Evolutionary conservation across 129 eudicot genomes (phyloP).

Genomic region (Saussurea involucrata): DNA sequence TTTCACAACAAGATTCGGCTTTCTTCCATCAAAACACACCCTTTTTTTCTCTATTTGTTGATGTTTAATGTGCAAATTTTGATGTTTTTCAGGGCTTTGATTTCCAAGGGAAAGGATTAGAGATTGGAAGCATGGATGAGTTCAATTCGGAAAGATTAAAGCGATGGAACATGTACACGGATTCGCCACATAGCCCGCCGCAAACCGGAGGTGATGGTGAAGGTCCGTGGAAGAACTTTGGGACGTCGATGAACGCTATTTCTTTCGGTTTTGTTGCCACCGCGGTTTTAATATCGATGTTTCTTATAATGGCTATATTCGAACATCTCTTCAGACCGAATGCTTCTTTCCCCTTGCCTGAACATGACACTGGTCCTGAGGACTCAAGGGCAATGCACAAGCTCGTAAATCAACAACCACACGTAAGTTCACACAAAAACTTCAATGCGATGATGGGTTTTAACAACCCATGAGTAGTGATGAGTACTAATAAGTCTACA

Average conservation of each 20-base stretch:
- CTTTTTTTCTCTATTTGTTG: neutral
- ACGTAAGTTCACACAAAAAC: conserved; percentile 28
- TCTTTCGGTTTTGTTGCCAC: conserved; percentile 86
- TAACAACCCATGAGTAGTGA: neutral
- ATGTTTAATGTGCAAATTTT: neutral
- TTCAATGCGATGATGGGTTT: neutral
- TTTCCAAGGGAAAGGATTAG: neutral
- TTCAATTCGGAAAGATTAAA: conserved; percentile 58
- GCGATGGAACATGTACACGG: conserved; percentile 59
- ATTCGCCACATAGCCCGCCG: conserved; percentile 50
- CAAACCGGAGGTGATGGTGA: conserved; percentile 44
- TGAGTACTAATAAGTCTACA: neutral
- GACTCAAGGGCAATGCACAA: conserved; percentile 49
- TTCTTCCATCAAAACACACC: conserved; percentile 9
- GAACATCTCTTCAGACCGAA: conserved; percentile 77
- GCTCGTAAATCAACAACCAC: conserved; percentile 30
- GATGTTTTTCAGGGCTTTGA: neutral
- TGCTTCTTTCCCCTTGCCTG: conserved; percentile 54
- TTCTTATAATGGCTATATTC: conserved; percentile 78
- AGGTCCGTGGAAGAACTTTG: conserved; percentile 68
- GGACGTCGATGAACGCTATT: conserved; percentile 79
- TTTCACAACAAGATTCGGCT: neutral
- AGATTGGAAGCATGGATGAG: conserved; percentile 39
- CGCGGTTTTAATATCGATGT: conserved; percentile 78
- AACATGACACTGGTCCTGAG: conserved; percentile 26